Evolutionary conservation across 1,284 basidiomycete genomes (phyloP).

Genomic region (Ganoderma resinaceum): DNA sequence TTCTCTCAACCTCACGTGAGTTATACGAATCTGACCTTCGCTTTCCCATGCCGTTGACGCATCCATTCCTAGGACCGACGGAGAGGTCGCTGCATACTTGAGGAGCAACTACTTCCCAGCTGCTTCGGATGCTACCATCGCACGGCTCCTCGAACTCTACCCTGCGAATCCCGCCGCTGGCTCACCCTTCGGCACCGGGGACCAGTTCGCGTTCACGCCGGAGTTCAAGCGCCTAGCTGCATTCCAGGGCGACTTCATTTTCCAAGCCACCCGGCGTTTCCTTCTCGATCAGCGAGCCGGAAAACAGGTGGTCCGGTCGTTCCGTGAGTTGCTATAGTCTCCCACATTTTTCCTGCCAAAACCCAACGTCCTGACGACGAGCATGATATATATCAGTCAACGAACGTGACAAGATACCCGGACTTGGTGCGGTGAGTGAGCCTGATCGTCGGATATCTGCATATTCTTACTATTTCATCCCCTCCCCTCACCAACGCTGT

Average conservation of each 20-base stretch:
- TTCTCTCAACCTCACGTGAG: slow-evolving; percentile 33
- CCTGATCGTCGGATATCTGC: neutral
- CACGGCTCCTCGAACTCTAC: slow-evolving; percentile 40
- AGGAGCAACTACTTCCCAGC: slow-evolving; percentile 28
- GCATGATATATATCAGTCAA: slow-evolving; percentile 49
- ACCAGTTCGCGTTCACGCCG: slow-evolving; percentile 50
- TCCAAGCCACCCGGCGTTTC: slow-evolving; percentile 52
- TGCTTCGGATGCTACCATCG: slow-evolving; percentile 20
- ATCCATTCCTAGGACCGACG: slow-evolving; percentile 20
- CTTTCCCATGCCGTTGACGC: neutral
- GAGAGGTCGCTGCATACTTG: slow-evolving; percentile 25
- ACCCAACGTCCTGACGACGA: neutral
- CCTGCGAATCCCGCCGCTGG: slow-evolving; percentile 49
- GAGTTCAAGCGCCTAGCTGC: slow-evolving; percentile 59
- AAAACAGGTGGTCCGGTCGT: slow-evolving; percentile 53
- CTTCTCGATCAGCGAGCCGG: slow-evolving; percentile 30
- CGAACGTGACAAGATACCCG: slow-evolving; percentile 53
- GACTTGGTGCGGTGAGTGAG: slow-evolving; percentile 41
- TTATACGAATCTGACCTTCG: neutral
- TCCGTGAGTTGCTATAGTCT: slow-evolving; percentile 41
- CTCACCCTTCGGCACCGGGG: slow-evolving; percentile 58
- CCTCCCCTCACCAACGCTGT: too few relatives aligned
- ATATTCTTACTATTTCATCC: neutral
- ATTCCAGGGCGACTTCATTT: slow-evolving; percentile 54
- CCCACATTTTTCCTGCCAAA: neutral